Evolutionary conservation across 2,329 filamentous ascomycete species (phyloP).

Genomic region (Berkeleyomyces basicola): DNA sequence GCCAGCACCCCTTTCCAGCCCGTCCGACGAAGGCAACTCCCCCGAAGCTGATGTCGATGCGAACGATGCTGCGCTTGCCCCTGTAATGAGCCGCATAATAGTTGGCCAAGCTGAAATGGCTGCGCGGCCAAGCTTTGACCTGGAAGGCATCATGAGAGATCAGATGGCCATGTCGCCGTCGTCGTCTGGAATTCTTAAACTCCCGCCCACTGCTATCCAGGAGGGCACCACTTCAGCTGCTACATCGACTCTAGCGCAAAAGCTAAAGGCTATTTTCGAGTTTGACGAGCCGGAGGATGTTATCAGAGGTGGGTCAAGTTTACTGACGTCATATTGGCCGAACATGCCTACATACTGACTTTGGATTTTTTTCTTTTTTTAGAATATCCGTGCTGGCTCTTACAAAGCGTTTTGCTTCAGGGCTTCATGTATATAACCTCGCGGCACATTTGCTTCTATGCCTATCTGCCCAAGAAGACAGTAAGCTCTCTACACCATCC

Average conservation of each 20-base stretch:
- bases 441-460: slow-evolving; percentile 91
- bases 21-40: not conserved
- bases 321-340: slow-evolving; percentile 2
- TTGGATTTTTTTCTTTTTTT: slow-evolving; percentile 3
- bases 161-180: not conserved
- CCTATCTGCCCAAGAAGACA: slow-evolving; percentile 86
- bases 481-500: slow-evolving; percentile 28
- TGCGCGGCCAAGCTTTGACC: slow-evolving; percentile 39
- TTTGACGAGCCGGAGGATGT: slow-evolving; percentile 73
- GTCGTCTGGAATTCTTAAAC: not conserved
- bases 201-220: not conserved
- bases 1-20: not conserved
- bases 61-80: slow-evolving; percentile 29
- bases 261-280: slow-evolving; percentile 69
- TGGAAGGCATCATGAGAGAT: slow-evolving; percentile 26
- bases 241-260: slow-evolving; percentile 45
- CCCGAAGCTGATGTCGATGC: slow-evolving; percentile 15
- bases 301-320: slow-evolving; percentile 42
- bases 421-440: slow-evolving; percentile 93
- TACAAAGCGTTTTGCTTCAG: slow-evolving; percentile 81
- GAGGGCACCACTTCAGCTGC: not conserved
- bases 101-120: slow-evolving; percentile 52
- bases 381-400: slow-evolving; percentile 87
- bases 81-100: slow-evolving; percentile 63
- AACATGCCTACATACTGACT: slow-evolving; percentile 12